Evolutionary conservation across 2,329 filamentous ascomycete genomes (phyloP).

Genomic region (Cryphonectria nitschkei): DNA sequence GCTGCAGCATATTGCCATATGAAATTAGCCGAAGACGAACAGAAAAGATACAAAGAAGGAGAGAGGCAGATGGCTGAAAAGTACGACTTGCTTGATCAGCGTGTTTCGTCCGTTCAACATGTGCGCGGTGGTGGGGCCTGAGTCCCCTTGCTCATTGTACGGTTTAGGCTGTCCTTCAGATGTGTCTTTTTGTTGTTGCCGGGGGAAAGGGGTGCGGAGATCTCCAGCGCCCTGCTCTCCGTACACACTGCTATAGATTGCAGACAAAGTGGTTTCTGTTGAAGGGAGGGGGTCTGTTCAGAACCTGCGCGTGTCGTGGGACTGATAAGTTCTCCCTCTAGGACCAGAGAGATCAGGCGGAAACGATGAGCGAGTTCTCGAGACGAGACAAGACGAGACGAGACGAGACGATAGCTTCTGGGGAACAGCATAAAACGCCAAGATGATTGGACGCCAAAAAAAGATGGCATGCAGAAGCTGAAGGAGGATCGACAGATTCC

Average conservation of each 20-base stretch:
- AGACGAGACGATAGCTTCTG: constrained; percentile 9
- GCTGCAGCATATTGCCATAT: not conserved
- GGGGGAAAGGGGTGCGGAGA: too few relatives aligned
- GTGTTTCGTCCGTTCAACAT: too few relatives aligned
- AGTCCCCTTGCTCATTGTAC: too few relatives aligned
- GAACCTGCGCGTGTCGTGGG: not conserved
- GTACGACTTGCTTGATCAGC: not conserved
- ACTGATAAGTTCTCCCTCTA: not conserved
- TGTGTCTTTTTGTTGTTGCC: too few relatives aligned
- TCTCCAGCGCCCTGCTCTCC: too few relatives aligned
- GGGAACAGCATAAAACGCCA: not conserved
- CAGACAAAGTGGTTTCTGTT: not conserved
- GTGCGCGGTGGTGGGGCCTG: too few relatives aligned
- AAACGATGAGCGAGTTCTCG: constrained; percentile 9
- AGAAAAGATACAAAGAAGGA: not conserved
- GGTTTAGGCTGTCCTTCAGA: too few relatives aligned
- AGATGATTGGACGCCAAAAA: not conserved
- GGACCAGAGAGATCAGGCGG: not conserved
- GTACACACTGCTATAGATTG: too few relatives aligned
- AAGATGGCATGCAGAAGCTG: not conserved
- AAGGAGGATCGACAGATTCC: not conserved
- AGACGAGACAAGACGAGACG: constrained; percentile 5
- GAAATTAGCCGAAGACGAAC: not conserved
- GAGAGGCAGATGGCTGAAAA: not conserved
- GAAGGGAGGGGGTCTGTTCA: not conserved